These are phyloP conservation scores for Raphanus hybrid DNA, from an alignment of 441 rosid species.

Conservation along the genomic window DNA sequence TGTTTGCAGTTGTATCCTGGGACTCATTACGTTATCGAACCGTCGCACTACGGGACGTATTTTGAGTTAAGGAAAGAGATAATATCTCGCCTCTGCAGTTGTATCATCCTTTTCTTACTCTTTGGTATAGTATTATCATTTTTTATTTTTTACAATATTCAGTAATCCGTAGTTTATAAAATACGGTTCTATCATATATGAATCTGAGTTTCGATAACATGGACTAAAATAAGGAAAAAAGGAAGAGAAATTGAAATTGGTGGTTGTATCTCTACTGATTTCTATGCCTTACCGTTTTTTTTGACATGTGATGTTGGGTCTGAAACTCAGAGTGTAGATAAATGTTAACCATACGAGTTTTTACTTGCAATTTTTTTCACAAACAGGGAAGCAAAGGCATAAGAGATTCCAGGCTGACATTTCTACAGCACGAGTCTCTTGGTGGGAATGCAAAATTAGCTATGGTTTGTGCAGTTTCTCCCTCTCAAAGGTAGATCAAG, in stretches of 20 bases:
- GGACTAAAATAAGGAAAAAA: neutral
- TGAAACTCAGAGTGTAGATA: slow-evolving; percentile 15
- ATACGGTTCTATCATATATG: no score
- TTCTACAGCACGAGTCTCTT: slow-evolving; percentile 95
- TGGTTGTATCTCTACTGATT: slow-evolving; percentile 2
- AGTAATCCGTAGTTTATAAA: no score
- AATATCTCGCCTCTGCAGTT: no score
- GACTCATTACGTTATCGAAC: no score
- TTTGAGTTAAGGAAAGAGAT: no score
- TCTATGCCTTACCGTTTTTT: neutral
- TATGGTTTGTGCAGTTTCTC: slow-evolving; percentile 97
- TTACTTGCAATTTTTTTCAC: slow-evolving; percentile 60
- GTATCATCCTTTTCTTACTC: no score
- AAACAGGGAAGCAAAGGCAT: slow-evolving; percentile 97
- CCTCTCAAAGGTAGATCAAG: slow-evolving; percentile 72
- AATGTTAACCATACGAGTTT: neutral
- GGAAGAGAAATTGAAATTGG: slow-evolving; percentile 10
- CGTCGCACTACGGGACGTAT: no score
- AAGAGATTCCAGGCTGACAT: slow-evolving; percentile 98
- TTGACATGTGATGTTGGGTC: slow-evolving; percentile 2
- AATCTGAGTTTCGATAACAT: slow-evolving; percentile 13
- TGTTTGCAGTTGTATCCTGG: no score
- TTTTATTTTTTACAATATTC: no score
- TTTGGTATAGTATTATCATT: no score
- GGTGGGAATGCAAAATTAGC: slow-evolving; percentile 99